Conservation (phyloP, 768 basidiomycete species). For the Trametes coccinea region DNA sequence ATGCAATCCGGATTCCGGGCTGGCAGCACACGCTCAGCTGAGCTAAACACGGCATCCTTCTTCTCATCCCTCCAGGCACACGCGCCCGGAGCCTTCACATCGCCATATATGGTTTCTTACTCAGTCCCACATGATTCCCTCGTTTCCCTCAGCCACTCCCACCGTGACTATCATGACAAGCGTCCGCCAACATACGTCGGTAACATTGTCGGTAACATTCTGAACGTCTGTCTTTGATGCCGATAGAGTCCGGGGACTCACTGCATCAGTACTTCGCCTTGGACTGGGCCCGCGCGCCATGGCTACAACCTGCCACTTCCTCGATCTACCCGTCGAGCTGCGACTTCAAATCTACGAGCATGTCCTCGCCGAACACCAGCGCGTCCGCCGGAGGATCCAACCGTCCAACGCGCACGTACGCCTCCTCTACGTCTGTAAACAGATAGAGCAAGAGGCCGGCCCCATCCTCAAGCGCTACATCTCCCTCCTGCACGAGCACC, state of each 20-base stretch:
- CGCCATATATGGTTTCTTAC: conserved; percentile 27
- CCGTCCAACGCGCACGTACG: conserved; percentile 38
- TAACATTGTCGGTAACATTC: no score
- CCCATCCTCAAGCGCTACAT: conserved; percentile 34
- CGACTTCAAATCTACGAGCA: conserved; percentile 38
- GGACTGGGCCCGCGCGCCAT: background rate
- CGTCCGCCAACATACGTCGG: background rate
- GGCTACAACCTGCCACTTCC: conserved; percentile 20
- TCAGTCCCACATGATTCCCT: conserved; percentile 19
- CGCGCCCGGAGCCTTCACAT: background rate
- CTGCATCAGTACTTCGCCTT: background rate
- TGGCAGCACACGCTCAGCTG: no score
- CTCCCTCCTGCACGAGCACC: conserved; percentile 40
- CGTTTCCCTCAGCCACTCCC: background rate
- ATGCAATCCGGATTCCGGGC: no score
- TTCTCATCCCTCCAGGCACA: background rate
- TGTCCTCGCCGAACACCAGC: conserved; percentile 31
- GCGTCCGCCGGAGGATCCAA: conserved; percentile 27
- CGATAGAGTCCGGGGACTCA: background rate
- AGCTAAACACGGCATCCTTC: background rate
- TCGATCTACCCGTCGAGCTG: conserved; percentile 35
- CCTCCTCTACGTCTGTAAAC: conserved; percentile 36
- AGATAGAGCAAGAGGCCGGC: conserved; percentile 35
- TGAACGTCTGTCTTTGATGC: no score
- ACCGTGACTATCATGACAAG: background rate